Evolutionary conservation across 2,329 filamentous ascomycete genomes (phyloP).

Genomic region (Penicillium digitatum): DNA sequence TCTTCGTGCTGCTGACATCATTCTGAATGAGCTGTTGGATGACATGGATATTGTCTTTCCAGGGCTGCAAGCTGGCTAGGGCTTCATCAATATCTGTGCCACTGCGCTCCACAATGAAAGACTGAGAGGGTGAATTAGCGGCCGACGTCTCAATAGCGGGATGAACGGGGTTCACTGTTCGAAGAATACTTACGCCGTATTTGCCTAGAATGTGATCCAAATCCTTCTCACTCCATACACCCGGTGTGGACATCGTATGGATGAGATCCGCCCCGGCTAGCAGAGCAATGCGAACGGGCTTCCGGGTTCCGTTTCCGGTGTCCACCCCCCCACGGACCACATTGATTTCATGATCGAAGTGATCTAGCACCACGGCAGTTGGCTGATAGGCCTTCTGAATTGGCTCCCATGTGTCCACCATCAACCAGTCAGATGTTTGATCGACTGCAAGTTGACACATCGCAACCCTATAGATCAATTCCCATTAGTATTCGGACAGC

Average conservation of each 20-base stretch:
- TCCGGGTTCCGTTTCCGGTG: constrained; percentile 60
- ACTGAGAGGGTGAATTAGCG: constrained; percentile 32
- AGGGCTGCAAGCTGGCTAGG: constrained; percentile 72
- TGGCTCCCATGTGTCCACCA: constrained; percentile 89
- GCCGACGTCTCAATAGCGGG: background rate
- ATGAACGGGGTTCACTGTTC: no score
- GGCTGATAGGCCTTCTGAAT: constrained; percentile 78
- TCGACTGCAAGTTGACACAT: constrained; percentile 81
- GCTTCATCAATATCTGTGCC: constrained; percentile 88
- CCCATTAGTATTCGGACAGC: background rate
- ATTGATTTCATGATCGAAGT: constrained; percentile 89
- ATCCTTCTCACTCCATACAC: constrained; percentile 80
- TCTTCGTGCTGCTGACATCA: constrained; percentile 77
- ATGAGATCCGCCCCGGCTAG: constrained; percentile 75
- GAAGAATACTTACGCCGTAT: constrained; percentile 57
- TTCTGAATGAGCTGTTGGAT: constrained; percentile 86
- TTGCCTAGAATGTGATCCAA: constrained; percentile 80
- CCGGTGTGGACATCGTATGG: constrained; percentile 65
- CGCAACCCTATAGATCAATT: constrained; percentile 53
- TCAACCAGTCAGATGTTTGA: constrained; percentile 71
- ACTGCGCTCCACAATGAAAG: constrained; percentile 80
- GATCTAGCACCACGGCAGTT: constrained; percentile 83
- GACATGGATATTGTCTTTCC: constrained; percentile 80
- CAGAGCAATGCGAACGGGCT: constrained; percentile 69
- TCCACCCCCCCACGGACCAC: constrained; percentile 69